Evolutionary conservation across 1,284 basidiomycete genomes (phyloP), one percentile per base, ranked within the genome.

Genomic region (Golubevia pallescens): DNA sequence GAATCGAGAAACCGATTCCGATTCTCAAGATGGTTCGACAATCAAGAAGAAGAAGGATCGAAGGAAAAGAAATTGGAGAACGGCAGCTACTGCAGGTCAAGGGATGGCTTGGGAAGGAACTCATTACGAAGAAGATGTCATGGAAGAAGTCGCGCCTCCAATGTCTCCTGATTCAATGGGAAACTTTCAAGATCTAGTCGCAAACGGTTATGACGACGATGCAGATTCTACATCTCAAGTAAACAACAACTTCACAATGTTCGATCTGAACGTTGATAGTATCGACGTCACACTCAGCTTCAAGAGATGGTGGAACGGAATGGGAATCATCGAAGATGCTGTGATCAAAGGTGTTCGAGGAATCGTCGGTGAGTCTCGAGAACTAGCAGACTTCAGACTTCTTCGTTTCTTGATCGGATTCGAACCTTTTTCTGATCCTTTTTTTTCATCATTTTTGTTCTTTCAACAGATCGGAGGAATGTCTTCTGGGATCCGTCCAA

Each of bases 271-370:
- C 56, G 76, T 85, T 24, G n/a, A n/a, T n/a, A n/a, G n/a, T n/a
- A 92, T 99, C 62, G 97, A 99, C 73, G 95, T 99, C 13, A 95
- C 93, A 0, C 88, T 99, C n/a, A 96, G 94, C 61, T 88, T 99
- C 10, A 90, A 91, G 86, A 89, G 92, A 60, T 99, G 97, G 97
- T 88, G 97, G 60, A 94, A 97, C 83, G 97, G 96, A 0, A 97
- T 95, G 84, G 97, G 97, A 0, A 86, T 99, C 2, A 88, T 99
- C 13, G 91, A 94, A 74, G 92, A 94, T 82, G 96, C 95, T 0
- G 93, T 92, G 19, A 89, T 99, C 61, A 93, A 93, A 78, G 97
- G 97, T 57, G 94, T 99, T 2, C 90, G 97, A 59, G 97, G 97
- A 19, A 92, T 96, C 16, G 87, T 99, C 60, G 94, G 94, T 93